Evolutionary conservation across 2,329 filamentous ascomycete genomes (phyloP).

Genomic region (Fusarium equiseti): DNA sequence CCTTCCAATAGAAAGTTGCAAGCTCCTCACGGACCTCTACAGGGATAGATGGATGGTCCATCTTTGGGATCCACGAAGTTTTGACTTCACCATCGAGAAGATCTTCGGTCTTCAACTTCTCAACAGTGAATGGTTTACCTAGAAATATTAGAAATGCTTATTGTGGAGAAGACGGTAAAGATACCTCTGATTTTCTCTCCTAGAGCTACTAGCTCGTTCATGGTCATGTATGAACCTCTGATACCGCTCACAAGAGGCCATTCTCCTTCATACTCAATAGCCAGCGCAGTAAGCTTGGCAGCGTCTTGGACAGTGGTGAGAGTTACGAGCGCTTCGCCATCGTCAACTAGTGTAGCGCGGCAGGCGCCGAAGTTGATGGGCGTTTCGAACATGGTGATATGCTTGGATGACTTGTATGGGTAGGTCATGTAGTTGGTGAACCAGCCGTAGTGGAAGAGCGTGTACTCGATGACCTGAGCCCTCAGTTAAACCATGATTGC

Average conservation of each 20-base stretch:
- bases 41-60: conserved; percentile 36
- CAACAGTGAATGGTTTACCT: conserved; percentile 42
- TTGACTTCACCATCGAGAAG: conserved; percentile 39
- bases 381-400: conserved; percentile 56
- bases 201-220: conserved; percentile 55
- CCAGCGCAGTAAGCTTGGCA: conserved; percentile 54
- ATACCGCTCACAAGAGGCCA: conserved; percentile 61
- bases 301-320: conserved; percentile 60
- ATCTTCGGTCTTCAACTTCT: conserved; percentile 34
- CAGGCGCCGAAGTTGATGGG: conserved; percentile 56
- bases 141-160: fast-evolving
- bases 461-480: conserved; percentile 65
- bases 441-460: conserved; percentile 66
- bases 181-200: conserved; percentile 53
- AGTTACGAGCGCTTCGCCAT: conserved; percentile 58
- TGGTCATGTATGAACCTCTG: conserved; percentile 52
- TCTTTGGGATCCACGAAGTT: conserved; percentile 42
- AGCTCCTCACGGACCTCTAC: conserved; percentile 32
- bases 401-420: conserved; percentile 60
- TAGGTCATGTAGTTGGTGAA: conserved; percentile 67
- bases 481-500: not conserved
- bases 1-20: not conserved
- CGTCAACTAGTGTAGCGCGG: conserved; percentile 58
- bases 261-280: conserved; percentile 57
- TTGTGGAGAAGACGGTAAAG: fast-evolving